These are phyloP conservation scores for Fragaria vesca DNA, from an alignment of 306 rosid species.

Conservation along the genomic window DNA sequence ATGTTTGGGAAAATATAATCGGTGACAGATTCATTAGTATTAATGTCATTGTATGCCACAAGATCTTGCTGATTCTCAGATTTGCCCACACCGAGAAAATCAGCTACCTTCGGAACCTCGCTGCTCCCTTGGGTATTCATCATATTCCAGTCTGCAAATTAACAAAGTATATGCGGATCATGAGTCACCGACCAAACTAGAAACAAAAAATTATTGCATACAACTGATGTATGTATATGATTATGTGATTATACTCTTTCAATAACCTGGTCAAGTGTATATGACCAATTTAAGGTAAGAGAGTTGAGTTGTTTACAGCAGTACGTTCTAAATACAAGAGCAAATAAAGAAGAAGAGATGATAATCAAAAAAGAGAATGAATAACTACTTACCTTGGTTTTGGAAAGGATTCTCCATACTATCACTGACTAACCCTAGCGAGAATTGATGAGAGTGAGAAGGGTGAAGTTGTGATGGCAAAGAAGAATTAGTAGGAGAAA, in stretches of 20 bases:
- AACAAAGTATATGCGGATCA: not conserved
- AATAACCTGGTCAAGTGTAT: not conserved
- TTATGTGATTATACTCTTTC: not conserved
- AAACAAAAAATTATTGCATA: not conserved
- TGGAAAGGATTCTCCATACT: conserved; percentile 81
- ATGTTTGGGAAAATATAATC: conserved; percentile 55
- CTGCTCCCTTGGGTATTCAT: conserved; percentile 46
- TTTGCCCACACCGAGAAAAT: conserved; percentile 89
- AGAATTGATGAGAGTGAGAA: conserved; percentile 73
- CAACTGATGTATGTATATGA: not conserved
- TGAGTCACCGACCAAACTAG: not conserved
- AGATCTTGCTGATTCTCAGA: conserved; percentile 79
- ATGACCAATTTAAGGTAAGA: not conserved
- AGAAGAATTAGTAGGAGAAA: conserved; percentile 79
- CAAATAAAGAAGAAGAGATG: not conserved
- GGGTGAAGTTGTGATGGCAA: conserved; percentile 67
- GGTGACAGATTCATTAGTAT: conserved; percentile 59
- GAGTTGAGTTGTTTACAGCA: not conserved
- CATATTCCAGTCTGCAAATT: conserved; percentile 76
- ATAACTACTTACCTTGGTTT: conserved; percentile 50
- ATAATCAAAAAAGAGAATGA: not conserved
- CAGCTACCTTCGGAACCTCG: conserved; percentile 92
- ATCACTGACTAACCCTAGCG: conserved; percentile 78
- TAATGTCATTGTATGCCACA: conserved; percentile 53
- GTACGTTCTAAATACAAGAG: not conserved